phyloP scores from a whole-genome alignment of 2,329 filamentous ascomycete species.

The Fusarium piperis region DNA sequence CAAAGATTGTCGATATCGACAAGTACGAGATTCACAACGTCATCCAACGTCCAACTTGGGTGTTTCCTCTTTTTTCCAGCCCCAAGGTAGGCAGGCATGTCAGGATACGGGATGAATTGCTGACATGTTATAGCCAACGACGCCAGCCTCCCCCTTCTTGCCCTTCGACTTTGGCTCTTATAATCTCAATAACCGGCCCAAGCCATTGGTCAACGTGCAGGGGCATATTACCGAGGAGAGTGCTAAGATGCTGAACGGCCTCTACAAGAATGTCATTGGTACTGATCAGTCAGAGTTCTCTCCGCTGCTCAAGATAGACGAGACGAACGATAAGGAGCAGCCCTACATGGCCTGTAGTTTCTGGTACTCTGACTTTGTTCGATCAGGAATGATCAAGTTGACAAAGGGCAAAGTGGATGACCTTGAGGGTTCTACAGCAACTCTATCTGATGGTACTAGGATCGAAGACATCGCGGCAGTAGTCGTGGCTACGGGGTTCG shows the following conservation, averaged over 20 bases:
- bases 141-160: conserved; percentile 68
- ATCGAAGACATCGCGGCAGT: conserved; percentile 71
- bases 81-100: conserved; percentile 53
- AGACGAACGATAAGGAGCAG: conserved; percentile 57
- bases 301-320: conserved; percentile 51
- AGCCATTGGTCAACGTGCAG: conserved; percentile 68
- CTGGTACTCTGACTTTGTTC: conserved; percentile 78
- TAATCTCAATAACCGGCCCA: conserved; percentile 71
- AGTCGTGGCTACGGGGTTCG: conserved; percentile 80
- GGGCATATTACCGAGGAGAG: conserved; percentile 70
- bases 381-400: conserved; percentile 67
- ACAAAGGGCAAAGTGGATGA: conserved; percentile 57
- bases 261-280: conserved; percentile 59
- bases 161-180: conserved; percentile 79
- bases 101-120: not conserved
- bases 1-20: conserved; percentile 52
- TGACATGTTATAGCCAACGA: conserved; percentile 49
- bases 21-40: conserved; percentile 74
- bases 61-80: conserved; percentile 69
- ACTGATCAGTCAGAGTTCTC: conserved; percentile 65
- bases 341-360: conserved; percentile 77
- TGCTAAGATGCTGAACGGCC: conserved; percentile 63
- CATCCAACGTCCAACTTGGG: conserved; percentile 75
- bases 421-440: conserved; percentile 50
- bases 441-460: conserved; percentile 40